Evolutionary conservation across 805 yeast species (phyloP), one percentile per base, ranked within the genome.

Genomic region (Sugiyamaella floridensis): DNA sequence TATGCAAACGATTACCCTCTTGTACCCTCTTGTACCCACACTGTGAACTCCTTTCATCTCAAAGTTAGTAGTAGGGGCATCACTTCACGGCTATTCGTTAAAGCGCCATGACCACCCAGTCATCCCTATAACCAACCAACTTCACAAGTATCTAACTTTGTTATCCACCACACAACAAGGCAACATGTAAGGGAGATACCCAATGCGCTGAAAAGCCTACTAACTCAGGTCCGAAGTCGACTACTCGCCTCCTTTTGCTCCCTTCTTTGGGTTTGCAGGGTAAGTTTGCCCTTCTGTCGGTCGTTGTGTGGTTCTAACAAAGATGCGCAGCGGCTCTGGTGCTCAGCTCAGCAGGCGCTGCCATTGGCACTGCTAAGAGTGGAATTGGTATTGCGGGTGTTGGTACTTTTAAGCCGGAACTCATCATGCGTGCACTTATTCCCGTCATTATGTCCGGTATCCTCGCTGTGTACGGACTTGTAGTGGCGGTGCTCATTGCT

Each of bases 401-500:
- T 60, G 97, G 98, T 76, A 86, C 96, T 46, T 93, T 92, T 74
- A 86, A 87, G 68, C 99, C 99, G 11, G 99, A 93, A 65, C 76
- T 93, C 64, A 89, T 93, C 64, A 93, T 93, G 98, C 87, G 85
- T 61, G 65, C 71, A 46, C 76, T 93, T 48, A 90, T 93, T 61
- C 99, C 99, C 15, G 99, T 93, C 47, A 96, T 93, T 59, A 89
- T 93, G 96, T 83, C 93, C 58, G 99, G 99, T 81, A 93, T 93
- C 65, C 75, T 93, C 55, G 89, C 98, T 10, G 97, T 93, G 49
- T 93, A 93, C 69, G 99, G 99, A 2, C 77, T 93, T 49, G 99
- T 93, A 19, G 99, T 93, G 47, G 86, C 96, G 15, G 99, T 93
- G 43, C 76, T 93, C 63, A 92, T 93, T 63, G 97, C 99, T 22